These are phyloP conservation scores for Glomus cerebriforme DNA, from an alignment of 192 early-diverging fungal species.

Conservation along the genomic window DNA sequence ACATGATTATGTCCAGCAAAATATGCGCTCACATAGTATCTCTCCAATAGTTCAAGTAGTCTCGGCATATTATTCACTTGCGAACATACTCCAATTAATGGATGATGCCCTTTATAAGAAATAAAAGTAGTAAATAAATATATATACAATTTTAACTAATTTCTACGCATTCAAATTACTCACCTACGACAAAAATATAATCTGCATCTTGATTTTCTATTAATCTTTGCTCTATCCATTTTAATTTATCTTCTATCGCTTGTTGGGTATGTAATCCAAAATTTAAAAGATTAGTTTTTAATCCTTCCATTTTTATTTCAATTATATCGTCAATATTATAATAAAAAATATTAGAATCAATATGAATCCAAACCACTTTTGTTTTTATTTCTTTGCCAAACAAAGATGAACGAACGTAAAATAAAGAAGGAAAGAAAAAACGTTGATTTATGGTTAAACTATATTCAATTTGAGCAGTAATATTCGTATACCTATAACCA, in stretches of 20 bases:
- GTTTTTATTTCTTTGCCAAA: background rate
- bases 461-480: slow-evolving; percentile 27
- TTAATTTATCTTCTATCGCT: slow-evolving; percentile 14
- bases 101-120: slow-evolving; percentile 23
- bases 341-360: slow-evolving; percentile 25
- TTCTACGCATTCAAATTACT: background rate
- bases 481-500: slow-evolving; percentile 15
- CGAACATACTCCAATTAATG: slow-evolving; percentile 16
- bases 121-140: background rate
- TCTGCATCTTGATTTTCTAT: background rate
- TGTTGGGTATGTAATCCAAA: background rate
- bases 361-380: slow-evolving; percentile 6
- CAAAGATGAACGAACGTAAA: slow-evolving; percentile 9
- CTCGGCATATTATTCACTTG: background rate
- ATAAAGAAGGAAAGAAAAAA: slow-evolving; percentile 24
- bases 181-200: slow-evolving; percentile 18
- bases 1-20: slow-evolving; percentile 25
- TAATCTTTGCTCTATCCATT: slow-evolving; percentile 18
- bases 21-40: slow-evolving; percentile 23
- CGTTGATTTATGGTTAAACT: background rate
- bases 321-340: background rate
- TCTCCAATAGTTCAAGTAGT: background rate
- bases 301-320: background rate
- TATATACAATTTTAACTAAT: background rate
- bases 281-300: background rate